Conservation (phyloP, 345 rosid genomes). For the Corchorus capsularis region DNA sequence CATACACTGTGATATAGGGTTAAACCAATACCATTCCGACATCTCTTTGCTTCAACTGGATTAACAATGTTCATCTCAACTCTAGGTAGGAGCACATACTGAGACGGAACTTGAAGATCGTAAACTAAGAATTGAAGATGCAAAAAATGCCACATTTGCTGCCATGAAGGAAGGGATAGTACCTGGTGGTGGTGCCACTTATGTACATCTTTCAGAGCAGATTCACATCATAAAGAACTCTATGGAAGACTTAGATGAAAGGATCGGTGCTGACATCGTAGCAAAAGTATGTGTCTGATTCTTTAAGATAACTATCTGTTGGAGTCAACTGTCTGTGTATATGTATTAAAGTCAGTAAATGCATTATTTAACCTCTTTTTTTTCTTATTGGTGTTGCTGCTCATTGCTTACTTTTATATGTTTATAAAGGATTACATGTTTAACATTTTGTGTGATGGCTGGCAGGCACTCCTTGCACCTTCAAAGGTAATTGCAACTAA, state of each 20-base stretch:
- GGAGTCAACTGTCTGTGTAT: background rate
- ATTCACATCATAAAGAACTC: slow-evolving; percentile 48
- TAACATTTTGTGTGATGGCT: background rate
- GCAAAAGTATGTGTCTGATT: slow-evolving; percentile 40
- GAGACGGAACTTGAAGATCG: slow-evolving; percentile 90
- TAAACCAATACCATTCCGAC: background rate
- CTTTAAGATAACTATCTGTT: background rate
- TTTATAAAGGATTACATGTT: background rate
- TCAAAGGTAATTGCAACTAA: slow-evolving; percentile 74
- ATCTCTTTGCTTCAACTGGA: background rate
- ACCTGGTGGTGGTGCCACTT: slow-evolving; percentile 93
- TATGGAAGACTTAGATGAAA: slow-evolving; percentile 66
- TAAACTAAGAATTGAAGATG: slow-evolving; percentile 88
- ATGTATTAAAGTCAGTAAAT: background rate
- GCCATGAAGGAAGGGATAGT: slow-evolving; percentile 91
- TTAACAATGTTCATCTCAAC: slow-evolving; percentile 6
- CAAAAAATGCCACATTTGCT: slow-evolving; percentile 90
- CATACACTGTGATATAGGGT: background rate
- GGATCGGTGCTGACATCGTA: slow-evolving; percentile 74
- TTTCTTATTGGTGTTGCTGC: background rate
- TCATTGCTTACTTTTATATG: background rate
- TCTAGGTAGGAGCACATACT: slow-evolving; percentile 81
- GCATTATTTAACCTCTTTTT: background rate
- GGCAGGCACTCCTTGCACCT: slow-evolving; percentile 83
- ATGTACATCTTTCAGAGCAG: slow-evolving; percentile 68